Base-by-base conservation (phyloP, 2,329 filamentous ascomycete species). In the Fusarium sulawesiense region DNA sequence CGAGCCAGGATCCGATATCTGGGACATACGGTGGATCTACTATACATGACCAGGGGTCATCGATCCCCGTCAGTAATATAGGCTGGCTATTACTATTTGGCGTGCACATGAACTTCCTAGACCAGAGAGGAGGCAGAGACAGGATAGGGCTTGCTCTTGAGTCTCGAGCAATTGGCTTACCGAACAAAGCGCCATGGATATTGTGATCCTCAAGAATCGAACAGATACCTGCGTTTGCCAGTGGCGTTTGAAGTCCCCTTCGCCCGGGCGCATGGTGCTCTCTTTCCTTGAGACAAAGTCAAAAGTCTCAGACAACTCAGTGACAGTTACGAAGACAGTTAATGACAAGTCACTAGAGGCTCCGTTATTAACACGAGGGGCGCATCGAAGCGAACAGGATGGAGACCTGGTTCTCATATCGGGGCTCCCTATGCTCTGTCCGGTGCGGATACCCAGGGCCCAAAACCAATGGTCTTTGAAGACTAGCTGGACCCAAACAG, bases 381-480 rank as follows among this genome's bases (percentile, higher is more conserved):
- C 63, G 51, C 51, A 65, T 60, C 49, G 64, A 71, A 68, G 55
- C 68, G 69, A 47, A 46, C 65, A 62, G 56, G 23, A 51, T 44
- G 41, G 47, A 65, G 49, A 64, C 32, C 21, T 45, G 40, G 46
- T 51, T 30, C 32, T 50, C 45, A 40, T 18, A 16, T 50, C 21
- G 45, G 57, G 23, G 27, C 40, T 23, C 30, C 40, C n/a, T 58
- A 34, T 34, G 27, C n/a, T 41, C 40, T 44, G 23, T 32, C 45
- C 30, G 54, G 40, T 48, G 23, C 41, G 49, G 50, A 54, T 25
- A 37, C 53, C 32, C 27, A 53, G 41, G 23, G 46, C 20, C 42
- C 21, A 70, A 51, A 23, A 10, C 27, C 20, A 64, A 50, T 64
- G 45, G 27, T 46, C 50, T 62, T 40, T 25, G 49, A 42, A 29